Evolutionary conservation across 1,284 basidiomycete genomes (phyloP), one percentile per base, ranked within the genome.

Genomic region (Inonotus obliquus): DNA sequence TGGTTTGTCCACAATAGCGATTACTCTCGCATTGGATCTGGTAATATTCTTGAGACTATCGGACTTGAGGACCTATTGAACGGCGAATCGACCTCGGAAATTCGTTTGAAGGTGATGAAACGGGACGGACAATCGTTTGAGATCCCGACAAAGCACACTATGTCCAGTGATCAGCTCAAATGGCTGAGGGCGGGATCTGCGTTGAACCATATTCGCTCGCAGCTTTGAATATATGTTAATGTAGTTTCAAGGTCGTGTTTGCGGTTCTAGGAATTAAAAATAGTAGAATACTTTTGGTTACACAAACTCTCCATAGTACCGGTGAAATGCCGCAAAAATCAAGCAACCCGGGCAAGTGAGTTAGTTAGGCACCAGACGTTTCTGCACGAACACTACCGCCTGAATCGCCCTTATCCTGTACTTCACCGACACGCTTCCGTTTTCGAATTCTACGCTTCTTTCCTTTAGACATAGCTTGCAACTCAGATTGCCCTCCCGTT

Each of bases 1-100:
- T 96, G 93, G 89, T 92, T 98, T 69, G 82, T 76, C n/a, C 81
- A 96, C 73, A 92, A 92, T 73, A 75, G 77, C 17, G 93, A 97
- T 74, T 98, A 98, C 73, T 73, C 78, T 52, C 85, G 83, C 58
- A 93, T 98, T 67, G 86, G 84, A 17, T 84, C 94, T 27, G 92
- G 92, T 17, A 94, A 97, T 69, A 72, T 75, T 53, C 74, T 88
- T 45, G 76, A 81, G 67, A 89, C 86, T 0, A 65, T 76, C 49
- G 86, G 82, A 68, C 70, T 83, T 14, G 77, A 80, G 17, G 80
- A 84, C 37, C 76, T 92, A 2, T 76, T 87, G 47, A 79, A 81
- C 29, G 85, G 84, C 21, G 69, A 80, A 29, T 72, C 79, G 21
- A 74, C 75, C 55, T 78, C 82, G 2, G 68, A 76, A 14, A 80